phyloP scores from a whole-genome alignment of 345 rosid species.

The Eucalyptus coolabah region DNA sequence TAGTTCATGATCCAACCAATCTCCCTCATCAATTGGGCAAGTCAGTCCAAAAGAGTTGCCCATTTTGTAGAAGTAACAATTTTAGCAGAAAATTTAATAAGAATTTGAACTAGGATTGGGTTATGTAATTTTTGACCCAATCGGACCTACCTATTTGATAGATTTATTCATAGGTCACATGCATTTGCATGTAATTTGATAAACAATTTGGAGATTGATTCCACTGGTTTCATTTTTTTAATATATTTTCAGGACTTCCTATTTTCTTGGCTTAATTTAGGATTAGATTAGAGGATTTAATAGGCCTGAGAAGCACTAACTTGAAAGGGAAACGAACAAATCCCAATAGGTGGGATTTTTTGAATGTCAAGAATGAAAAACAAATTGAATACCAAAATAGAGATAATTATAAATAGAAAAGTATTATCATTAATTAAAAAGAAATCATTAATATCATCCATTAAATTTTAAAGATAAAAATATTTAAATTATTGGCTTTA shows the following conservation, averaged over 20 bases:
- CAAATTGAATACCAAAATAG: neutral
- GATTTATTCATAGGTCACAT: neutral
- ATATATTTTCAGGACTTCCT: neutral
- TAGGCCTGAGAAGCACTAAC: neutral
- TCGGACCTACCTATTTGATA: fast-evolving
- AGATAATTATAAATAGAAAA: neutral
- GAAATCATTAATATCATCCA: neutral
- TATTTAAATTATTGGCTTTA: neutral
- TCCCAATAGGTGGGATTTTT: neutral
- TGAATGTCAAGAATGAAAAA: neutral
- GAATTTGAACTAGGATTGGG: neutral
- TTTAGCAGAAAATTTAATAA: neutral
- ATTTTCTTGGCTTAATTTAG: neutral
- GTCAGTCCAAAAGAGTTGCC: neutral
- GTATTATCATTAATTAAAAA: neutral
- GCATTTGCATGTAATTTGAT: neutral
- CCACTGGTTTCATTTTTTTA: neutral
- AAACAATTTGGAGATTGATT: neutral
- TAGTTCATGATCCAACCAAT: neutral
- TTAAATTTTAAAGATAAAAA: neutral
- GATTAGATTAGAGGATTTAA: neutral
- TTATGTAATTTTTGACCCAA: neutral
- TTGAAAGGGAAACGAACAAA: neutral
- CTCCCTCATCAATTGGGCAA: neutral
- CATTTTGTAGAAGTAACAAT: neutral